Evolutionary conservation across 2,329 filamentous ascomycete species (phyloP).

Genomic region (Talaromyces sp.): DNA sequence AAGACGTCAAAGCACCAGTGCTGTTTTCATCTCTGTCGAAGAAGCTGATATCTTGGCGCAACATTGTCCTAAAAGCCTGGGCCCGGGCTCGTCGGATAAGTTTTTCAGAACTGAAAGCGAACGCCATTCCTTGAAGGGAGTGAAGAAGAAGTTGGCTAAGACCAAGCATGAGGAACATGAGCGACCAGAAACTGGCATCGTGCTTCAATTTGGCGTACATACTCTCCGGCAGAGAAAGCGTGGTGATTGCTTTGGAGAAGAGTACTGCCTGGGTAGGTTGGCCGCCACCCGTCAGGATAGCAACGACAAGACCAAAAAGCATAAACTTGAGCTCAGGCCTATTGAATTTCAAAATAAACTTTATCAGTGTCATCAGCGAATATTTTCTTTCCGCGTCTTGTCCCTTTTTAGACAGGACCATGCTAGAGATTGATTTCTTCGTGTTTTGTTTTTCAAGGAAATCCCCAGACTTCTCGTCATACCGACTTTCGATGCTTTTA

Average conservation of each 20-base stretch:
- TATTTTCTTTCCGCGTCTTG: conserved; percentile 56
- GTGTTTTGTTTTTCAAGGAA: conserved; percentile 42
- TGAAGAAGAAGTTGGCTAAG: conserved; percentile 68
- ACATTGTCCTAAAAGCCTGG: conserved; percentile 75
- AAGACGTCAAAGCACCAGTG: conserved; percentile 80
- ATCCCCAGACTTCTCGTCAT: conserved; percentile 28
- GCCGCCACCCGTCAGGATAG: conserved; percentile 72
- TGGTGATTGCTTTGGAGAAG: conserved; percentile 81
- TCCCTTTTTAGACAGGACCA: conserved; percentile 56
- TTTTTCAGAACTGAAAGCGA: conserved; percentile 79
- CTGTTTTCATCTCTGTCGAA: conserved; percentile 90
- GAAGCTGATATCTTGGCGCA: conserved; percentile 88
- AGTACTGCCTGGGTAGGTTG: conserved; percentile 75
- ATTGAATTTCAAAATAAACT: conserved; percentile 77
- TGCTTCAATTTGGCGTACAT: conserved; percentile 57
- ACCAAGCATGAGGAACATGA: conserved; percentile 84
- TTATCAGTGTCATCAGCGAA: conserved; percentile 69
- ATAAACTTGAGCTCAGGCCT: conserved; percentile 66
- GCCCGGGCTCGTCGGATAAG: conserved; percentile 79
- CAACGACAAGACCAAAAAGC: conserved; percentile 67
- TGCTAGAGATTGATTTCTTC: conserved; percentile 60
- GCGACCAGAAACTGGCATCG: conserved; percentile 76
- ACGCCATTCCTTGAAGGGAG: conserved; percentile 63
- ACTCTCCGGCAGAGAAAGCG: conserved; percentile 55
- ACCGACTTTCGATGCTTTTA: neutral